Evolutionary conservation across 2,329 filamentous ascomycete species (phyloP).

Genomic region (Alternaria rosae): DNA sequence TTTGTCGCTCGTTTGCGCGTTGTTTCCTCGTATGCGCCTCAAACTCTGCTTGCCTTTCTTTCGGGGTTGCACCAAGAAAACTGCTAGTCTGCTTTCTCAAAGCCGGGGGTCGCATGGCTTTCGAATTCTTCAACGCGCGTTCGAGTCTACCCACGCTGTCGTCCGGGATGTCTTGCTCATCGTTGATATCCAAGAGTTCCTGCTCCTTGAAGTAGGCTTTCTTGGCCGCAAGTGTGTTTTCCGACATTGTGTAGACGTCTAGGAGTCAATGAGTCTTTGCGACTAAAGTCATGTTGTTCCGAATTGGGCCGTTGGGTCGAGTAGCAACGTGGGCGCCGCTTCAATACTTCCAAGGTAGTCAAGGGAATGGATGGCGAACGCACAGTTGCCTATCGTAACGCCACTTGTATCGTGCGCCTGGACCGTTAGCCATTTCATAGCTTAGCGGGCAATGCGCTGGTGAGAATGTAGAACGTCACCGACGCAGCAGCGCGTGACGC

Average conservation of each 20-base stretch:
- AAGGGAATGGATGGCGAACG: neutral
- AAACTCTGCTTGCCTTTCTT: constrained; percentile 37
- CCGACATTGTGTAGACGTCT: constrained; percentile 25
- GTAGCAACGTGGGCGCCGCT: neutral
- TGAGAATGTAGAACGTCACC: constrained; percentile 9
- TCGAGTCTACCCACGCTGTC: constrained; percentile 22
- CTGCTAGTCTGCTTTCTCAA: constrained; percentile 29
- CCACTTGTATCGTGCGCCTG: constrained; percentile 8
- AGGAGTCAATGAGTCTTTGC: neutral
- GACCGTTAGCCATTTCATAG: neutral
- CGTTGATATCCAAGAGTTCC: constrained; percentile 38
- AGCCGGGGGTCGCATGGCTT: constrained; percentile 26
- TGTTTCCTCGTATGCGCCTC: constrained; percentile 28
- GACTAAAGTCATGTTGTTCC: neutral
- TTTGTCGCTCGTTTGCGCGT: constrained; percentile 18
- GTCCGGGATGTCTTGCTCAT: constrained; percentile 31
- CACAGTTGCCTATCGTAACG: neutral
- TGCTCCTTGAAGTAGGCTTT: constrained; percentile 40
- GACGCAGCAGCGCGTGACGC: constrained; percentile 31
- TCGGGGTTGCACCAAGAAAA: constrained; percentile 43
- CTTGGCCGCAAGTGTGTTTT: constrained; percentile 35
- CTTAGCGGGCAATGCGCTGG: constrained; percentile 2
- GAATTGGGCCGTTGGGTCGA: neutral
- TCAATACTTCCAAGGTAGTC: neutral
- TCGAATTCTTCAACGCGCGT: constrained; percentile 31